A percentile compares a stretch with the other conserved stretches of the same genome.
These are phyloP conservation scores for Blastocystis sp. DNA, from an alignment of 352 stramenopile genomes.

Conservation along the genomic window DNA sequence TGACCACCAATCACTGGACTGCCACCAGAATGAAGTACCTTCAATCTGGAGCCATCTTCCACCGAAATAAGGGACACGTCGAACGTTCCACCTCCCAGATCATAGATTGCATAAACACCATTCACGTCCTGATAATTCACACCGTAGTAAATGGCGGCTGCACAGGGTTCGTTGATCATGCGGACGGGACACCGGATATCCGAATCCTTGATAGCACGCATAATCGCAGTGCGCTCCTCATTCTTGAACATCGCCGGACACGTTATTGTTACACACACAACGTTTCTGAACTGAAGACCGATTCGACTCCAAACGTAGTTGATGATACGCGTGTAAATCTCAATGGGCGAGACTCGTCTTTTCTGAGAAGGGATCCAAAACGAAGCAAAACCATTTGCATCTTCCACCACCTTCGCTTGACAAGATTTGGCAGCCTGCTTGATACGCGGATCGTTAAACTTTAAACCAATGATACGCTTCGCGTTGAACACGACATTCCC, in stretches of 20 bases:
- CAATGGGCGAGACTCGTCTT: not conserved
- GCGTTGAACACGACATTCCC: not conserved
- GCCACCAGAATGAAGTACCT: constrained; percentile 69
- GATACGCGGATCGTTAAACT: not conserved
- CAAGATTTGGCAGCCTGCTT: not conserved
- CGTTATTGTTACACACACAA: constrained; percentile 80
- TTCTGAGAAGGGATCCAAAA: not conserved
- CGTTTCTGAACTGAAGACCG: constrained; percentile 89
- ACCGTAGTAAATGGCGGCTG: constrained; percentile 91
- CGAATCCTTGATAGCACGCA: not conserved
- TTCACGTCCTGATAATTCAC: constrained; percentile 83
- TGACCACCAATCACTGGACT: constrained; percentile 78
- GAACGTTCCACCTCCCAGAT: constrained; percentile 27
- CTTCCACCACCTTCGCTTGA: constrained; percentile 1
- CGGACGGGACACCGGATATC: not conserved
- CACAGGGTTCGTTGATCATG: constrained; percentile 81
- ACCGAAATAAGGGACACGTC: not conserved
- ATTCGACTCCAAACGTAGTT: constrained; percentile 84
- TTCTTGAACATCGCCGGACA: constrained; percentile 85
- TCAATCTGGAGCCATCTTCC: constrained; percentile 58
- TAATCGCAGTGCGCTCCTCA: constrained; percentile 70
- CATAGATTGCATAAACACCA: constrained; percentile 63
- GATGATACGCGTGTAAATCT: not conserved
- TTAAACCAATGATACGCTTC: constrained; percentile 21
- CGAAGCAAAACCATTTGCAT: not conserved